Percentiles rank a stretch among this genome's conserved stretches.
phyloP scores from a whole-genome alignment of 495 filamentous ascomycete genomes.

The Tetracladium setigerum region DNA sequence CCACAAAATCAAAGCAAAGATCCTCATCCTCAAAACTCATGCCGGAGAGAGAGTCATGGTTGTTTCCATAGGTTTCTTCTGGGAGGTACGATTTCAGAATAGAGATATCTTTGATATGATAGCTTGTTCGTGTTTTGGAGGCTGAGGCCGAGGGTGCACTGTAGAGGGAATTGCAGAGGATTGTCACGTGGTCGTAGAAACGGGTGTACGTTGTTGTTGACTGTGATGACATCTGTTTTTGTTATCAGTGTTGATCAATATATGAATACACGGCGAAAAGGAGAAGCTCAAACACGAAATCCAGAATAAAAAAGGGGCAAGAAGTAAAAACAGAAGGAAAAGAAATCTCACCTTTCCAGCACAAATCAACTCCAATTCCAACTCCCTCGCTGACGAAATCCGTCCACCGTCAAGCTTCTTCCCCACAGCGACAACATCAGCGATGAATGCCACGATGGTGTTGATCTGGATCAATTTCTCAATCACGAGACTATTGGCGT shows the following conservation, averaged over 20 bases:
- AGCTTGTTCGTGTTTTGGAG: neutral
- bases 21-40: neutral
- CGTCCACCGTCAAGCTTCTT: conserved; percentile 1
- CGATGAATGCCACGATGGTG: conserved; percentile 14
- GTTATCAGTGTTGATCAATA: neutral
- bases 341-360: conserved; percentile 15
- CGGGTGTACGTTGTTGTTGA: conserved; percentile 4
- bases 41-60: neutral
- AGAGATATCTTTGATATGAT: conserved; percentile 13
- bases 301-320: no score
- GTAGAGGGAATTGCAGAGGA: conserved; percentile 13
- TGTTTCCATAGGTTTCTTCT: conserved; percentile 6
- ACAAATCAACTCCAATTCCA: conserved; percentile 20
- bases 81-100: conserved; percentile 11
- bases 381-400: conserved; percentile 6
- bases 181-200: conserved; percentile 10
- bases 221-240: conserved; percentile 11
- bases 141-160: neutral
- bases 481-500: conserved; percentile 8
- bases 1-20: neutral
- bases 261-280: no score
- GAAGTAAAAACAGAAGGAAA: neutral
- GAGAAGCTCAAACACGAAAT: no score
- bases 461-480: conserved; percentile 11
- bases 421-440: conserved; percentile 9